Base-by-base conservation (phyloP, 2,329 filamentous ascomycete species). In the Alternaria infectoria region DNA sequence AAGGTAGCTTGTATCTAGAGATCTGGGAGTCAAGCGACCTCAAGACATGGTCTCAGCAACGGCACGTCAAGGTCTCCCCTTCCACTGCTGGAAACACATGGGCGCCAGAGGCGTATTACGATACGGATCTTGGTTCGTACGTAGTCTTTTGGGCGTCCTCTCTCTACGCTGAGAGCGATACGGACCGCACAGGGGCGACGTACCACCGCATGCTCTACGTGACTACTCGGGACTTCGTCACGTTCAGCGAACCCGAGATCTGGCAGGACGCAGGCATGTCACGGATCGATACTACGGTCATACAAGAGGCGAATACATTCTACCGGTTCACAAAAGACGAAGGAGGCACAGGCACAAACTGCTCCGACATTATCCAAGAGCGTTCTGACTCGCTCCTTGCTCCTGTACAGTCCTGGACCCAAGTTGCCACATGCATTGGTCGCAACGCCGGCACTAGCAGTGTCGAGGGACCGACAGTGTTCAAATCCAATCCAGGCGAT, bases 261-360 rank as follows among this genome's bases (percentile, higher is more conserved):
- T 86, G 85, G 85, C 85, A 87, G 57, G 85, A 87, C 52, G 82
- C 82, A 3, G 82, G 83, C 10, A 80, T 79, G 52, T 83, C 85
- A 2, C 80, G 85, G 2, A 87, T 87, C 23, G 86, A 87, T 67
- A 83, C 85, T 0, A 87, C 85, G 0, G 83, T 87, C 0, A 69
- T 87, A 13, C 77, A 83, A 56, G 80, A 79, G 0, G 78, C 77
- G 2, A 71, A 73, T 11, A 73, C 72, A 0, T 86, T 83, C 70
- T 85, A 86, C 68, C 84, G 86, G 10, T 87, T 87, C 69, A 86
- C 85, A 17, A 87, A 87, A 61, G 85, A 87, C 45, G 85, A 87
- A 59, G 84, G 84, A 0, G 83, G 80, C 2, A 79, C 74, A 5
- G 78, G 74, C 1, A 86, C 84, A 0, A 85, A 85, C 2, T 87